Evolutionary conservation across 257 asterid species (phyloP), one percentile per base, ranked within the genome.

Genomic region (Asclepias syriaca): DNA sequence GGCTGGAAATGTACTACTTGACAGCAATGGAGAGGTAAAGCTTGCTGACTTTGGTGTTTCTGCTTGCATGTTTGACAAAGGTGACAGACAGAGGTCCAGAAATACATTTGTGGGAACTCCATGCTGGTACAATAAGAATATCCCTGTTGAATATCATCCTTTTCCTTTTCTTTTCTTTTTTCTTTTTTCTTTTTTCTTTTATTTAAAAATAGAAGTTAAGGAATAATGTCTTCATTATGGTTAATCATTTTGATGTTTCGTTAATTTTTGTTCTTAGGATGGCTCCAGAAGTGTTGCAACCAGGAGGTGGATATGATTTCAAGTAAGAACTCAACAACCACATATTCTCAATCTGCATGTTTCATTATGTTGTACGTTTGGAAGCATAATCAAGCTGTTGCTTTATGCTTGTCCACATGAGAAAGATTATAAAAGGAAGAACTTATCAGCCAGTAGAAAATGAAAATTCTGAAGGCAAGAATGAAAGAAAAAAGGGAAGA

Each of bases 261-360:
- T 70, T 65, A 70, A 59, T 78, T 58, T 70, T 59, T 50, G 66
- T 68, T 67, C 73, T 34, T 84, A 95, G 99, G 99, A 95, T 95
- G 99, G 99, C 99, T 71, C 99, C 99, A 24, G 99, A 95, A 82
- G 99, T 92, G 39, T 83, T 95, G 88, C 99, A 95, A 85, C 99
- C 99, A 9, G 98, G 96, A 87, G 82, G 96, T 54, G 99, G 99
- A 83, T 95, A 95, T 78, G 96, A 95, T 81, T 92, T 95, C 87
- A 95, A 95, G 99, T 95, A 84, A 81, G 98, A 45, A 53, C 46
- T 54, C 60, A 60, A 16, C 19, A 8, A 40, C 40, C 21, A 27
- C 29, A 37, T 72, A 40, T 18, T 54, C 40, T 58, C 14, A 34
- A 39, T 63, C 27, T 63, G 48, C 49, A 34, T 75, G 4, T 40